Base-by-base conservation (phyloP, 345 rosid genomes). In the Pugionium dolabratum region DNA sequence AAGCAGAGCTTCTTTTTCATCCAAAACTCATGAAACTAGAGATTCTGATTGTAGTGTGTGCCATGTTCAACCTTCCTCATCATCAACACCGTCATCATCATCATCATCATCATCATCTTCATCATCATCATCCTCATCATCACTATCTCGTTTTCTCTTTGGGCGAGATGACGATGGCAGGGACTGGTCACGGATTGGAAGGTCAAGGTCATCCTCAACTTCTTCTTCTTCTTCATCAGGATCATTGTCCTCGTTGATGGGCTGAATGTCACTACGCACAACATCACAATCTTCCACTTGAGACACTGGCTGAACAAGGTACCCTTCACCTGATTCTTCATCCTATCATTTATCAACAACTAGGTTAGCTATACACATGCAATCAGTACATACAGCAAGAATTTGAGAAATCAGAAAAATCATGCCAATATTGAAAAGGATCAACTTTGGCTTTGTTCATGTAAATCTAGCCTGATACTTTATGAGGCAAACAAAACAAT, bases 251-350 rank as follows among this genome's bases (percentile, higher is more conserved):
- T n/a, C n/a, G n/a, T n/a, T n/a, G n/a, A n/a, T n/a, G n/a, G n/a
- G n/a, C 1, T 2, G 86, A 54, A 78, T 63, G 54, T 84, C 86
- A 67, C 73, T 77, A 45, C 64, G 83, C 61, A 67, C n/a, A n/a
- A n/a, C n/a, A n/a, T n/a, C n/a, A n/a, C n/a, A n/a, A n/a, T n/a
- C 82, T 69, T 76, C 86, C 2, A 72, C 74, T 69, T 79, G 84
- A 32, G 54, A 75, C 36, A 82, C 85, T 40, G 87, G 86, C 29
- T 84, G 87, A 51, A 86, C 85, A 70, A 86, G 53, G 75, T 81
- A 86, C 11, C 87, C 89, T 40, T 76, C 81, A 55, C 79, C 89
- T 0, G 62, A 74, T 45, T 81, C 91, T 64, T 84, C 92, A 48
- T 86, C 87, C 92, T 86, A 81, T 51, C 71, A n/a, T 6, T 36